These are phyloP conservation scores for Arthroderma uncinatum DNA, from an alignment of 2,329 filamentous ascomycete genomes.

Conservation along the genomic window DNA sequence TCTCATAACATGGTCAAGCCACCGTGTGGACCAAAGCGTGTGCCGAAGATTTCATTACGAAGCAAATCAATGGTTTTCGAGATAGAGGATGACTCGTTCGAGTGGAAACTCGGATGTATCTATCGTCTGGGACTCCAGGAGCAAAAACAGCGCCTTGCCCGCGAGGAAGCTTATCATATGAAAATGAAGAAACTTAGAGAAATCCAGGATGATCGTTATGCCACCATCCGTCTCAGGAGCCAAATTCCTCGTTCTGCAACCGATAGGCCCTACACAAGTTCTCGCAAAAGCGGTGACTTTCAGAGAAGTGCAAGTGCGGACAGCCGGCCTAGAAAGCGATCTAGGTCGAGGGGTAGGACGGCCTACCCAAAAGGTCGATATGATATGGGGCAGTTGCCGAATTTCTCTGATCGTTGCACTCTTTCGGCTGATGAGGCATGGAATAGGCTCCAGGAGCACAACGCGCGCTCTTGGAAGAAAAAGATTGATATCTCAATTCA, in stretches of 20 bases:
- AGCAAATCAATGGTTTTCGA: constrained; percentile 78
- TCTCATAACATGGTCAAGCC: constrained; percentile 80
- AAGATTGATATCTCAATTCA: constrained; percentile 69
- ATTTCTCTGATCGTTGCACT: constrained; percentile 59
- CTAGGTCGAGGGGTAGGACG: constrained; percentile 24
- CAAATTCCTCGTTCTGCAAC: constrained; percentile 40
- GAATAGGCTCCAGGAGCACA: constrained; percentile 62
- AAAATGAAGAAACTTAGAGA: constrained; percentile 78
- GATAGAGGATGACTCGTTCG: constrained; percentile 89
- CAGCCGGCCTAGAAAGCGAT: constrained; percentile 25
- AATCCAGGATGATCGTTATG: constrained; percentile 43
- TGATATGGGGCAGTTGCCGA: constrained; percentile 64
- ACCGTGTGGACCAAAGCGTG: constrained; percentile 71
- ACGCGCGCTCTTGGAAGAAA: constrained; percentile 83
- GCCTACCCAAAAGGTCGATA: constrained; percentile 46
- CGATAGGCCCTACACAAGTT: constrained; percentile 27
- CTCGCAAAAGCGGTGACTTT: constrained; percentile 29
- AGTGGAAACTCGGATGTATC: constrained; percentile 93
- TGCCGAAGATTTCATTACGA: constrained; percentile 76
- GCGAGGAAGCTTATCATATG: constrained; percentile 78
- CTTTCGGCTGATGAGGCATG: constrained; percentile 67
- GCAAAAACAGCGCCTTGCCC: constrained; percentile 76
- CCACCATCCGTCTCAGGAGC: constrained; percentile 42
- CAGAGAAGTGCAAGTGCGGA: constrained; percentile 49
- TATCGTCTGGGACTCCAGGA: constrained; percentile 82